Conservation (phyloP, 2,329 filamentous ascomycete species). For the Colletotrichum sp. region DNA sequence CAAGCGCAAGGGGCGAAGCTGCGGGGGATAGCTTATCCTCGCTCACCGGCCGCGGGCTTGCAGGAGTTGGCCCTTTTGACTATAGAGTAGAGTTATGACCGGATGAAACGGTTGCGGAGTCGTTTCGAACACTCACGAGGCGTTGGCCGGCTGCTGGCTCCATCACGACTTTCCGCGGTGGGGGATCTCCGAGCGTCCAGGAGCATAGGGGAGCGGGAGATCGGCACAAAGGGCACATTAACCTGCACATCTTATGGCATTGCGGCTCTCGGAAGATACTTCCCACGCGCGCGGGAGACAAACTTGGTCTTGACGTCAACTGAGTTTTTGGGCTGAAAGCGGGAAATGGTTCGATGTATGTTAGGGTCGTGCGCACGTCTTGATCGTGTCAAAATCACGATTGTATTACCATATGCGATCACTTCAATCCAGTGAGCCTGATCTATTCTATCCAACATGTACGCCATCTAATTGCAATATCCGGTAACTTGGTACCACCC, state of each 20-base stretch:
- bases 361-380: not conserved
- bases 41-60: not conserved
- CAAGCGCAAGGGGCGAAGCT: not conserved
- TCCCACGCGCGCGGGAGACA: not conserved
- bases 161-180: not conserved
- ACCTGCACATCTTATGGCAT: not conserved
- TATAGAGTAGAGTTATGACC: not conserved
- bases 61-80: too few species aligned
- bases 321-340: not conserved
- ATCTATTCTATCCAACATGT: not conserved
- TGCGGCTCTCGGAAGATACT: not conserved
- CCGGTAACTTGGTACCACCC: not conserved
- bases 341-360: not conserved
- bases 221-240: not conserved
- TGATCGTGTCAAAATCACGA: not conserved
- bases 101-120: conserved; percentile 14
- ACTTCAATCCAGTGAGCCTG: not conserved
- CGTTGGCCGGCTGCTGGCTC: not conserved
- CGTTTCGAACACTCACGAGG: conserved; percentile 4
- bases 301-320: not conserved
- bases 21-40: not conserved
- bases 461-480: not conserved
- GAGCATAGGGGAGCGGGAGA: not conserved
- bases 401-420: not conserved
- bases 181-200: not conserved